Percentiles rank a stretch among this genome's conserved stretches.
These are phyloP conservation scores for Dentipellis sp. DNA, from an alignment of 768 basidiomycete genomes.

Conservation along the genomic window DNA sequence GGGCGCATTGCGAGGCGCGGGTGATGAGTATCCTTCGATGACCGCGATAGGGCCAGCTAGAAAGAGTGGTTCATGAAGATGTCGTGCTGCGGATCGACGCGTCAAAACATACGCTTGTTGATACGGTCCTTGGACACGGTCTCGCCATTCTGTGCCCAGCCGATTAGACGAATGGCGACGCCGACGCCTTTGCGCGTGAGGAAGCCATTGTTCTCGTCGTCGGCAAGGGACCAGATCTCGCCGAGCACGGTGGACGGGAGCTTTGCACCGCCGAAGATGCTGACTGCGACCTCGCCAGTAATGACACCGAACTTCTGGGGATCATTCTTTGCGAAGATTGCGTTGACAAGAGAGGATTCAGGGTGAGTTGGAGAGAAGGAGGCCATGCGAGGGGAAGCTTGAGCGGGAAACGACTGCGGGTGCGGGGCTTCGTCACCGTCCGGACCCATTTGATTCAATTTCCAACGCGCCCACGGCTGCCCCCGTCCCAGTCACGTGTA, in stretches of 20 bases:
- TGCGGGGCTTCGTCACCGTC: no score
- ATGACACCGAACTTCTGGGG: slow-evolving; percentile 73
- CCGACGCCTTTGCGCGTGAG: slow-evolving; percentile 84
- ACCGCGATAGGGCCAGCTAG: slow-evolving; percentile 78
- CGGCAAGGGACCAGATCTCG: slow-evolving; percentile 90
- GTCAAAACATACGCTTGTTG: slow-evolving; percentile 51
- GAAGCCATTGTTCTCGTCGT: slow-evolving; percentile 90
- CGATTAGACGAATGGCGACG: slow-evolving; percentile 83
- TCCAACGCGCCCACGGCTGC: no score
- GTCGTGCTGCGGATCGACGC: slow-evolving; percentile 6
- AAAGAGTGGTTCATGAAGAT: slow-evolving; percentile 6
- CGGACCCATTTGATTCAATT: no score
- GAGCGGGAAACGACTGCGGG: no score
- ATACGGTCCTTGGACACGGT: slow-evolving; percentile 51
- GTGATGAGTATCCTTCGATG: slow-evolving; percentile 57
- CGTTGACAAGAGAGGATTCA: slow-evolving; percentile 53
- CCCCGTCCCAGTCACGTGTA: no score
- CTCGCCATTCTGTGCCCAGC: slow-evolving; percentile 86
- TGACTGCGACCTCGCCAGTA: slow-evolving; percentile 87
- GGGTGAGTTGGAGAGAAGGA: slow-evolving; percentile 35
- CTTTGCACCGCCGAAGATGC: slow-evolving; percentile 76
- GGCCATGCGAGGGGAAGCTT: neutral
- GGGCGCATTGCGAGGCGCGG: slow-evolving; percentile 45
- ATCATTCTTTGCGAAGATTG: slow-evolving; percentile 69
- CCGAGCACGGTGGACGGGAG: slow-evolving; percentile 72